Evolutionary conservation across 805 yeast genomes (phyloP), one percentile per base, ranked within the genome.

Genomic region (Wickerhamomyces alni): DNA sequence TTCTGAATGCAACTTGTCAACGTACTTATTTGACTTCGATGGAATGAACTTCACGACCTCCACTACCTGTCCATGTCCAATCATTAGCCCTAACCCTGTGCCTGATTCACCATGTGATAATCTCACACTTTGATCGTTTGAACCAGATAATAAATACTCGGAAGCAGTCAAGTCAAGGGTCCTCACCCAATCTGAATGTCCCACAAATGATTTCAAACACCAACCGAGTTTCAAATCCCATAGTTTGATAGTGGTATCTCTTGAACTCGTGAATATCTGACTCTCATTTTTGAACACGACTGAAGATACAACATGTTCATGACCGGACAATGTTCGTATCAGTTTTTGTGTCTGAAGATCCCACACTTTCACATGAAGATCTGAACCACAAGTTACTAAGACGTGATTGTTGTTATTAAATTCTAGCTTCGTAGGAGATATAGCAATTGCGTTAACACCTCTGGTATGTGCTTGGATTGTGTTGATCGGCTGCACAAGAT

Each of bases 151-250:
- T 4, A 86, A 43, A 46, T 72, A 83, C 34, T 77, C 80, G 2
- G 81, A 82, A 32, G 63, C 63, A 4, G 65, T 58, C 2, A 68
- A 54, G 45, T 80, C 87, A 2, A 87, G 47, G 10, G 75, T 67
- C 41, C 95, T 66, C 4, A 87, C 87, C 97, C 97, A 89, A 47
- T 87, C 96, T 9, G 85, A 73, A 59, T 89, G 97, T 1, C 89
- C 91, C 13, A 74, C 69, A 41, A 87, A 75, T 1, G 85, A 75
- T 43, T 72, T 70, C 15, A 76, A 48, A 43, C 87, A 75, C 69
- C 75, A 78, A 0, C 95, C 96, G 4, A 77, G 69, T 3, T 66
- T 59, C 7, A 82, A 53, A 58, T 84, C 84, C 89, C 89, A 83
- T 2, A 77, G 51, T 49, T 72, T 78, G 7, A 81, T 70, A 1